Base-by-base conservation (phyloP, 208 protist genomes). In the Plasmodiophora brassicae region DNA sequence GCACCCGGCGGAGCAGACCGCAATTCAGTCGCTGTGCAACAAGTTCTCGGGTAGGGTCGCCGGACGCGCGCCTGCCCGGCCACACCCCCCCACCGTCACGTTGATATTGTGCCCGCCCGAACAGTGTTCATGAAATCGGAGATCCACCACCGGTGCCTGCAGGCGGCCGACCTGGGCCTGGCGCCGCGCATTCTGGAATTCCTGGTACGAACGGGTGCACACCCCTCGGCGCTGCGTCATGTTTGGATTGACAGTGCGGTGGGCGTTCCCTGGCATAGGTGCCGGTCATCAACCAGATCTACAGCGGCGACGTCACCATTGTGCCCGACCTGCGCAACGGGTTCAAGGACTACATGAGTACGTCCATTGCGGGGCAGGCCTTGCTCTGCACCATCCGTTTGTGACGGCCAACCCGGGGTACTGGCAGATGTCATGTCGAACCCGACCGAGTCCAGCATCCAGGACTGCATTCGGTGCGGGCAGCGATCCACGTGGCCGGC, bases 61-160 rank as follows among this genome's bases (percentile, higher is more conserved):
- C n/a, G n/a, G n/a, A n/a, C n/a, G n/a, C n/a, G n/a, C n/a, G n/a
- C n/a, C n/a, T n/a, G n/a, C n/a, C n/a, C n/a, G n/a, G n/a, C n/a
- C n/a, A n/a, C n/a, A n/a, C n/a, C n/a, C n/a, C n/a, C n/a, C n/a
- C n/a, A n/a, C n/a, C n/a, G n/a, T n/a, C n/a, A n/a, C n/a, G n/a
- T n/a, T n/a, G n/a, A n/a, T n/a, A n/a, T n/a, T n/a, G n/a, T n/a
- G n/a, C n/a, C n/a, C n/a, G n/a, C n/a, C n/a, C n/a, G n/a, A n/a
- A n/a, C n/a, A n/a, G n/a, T n/a, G n/a, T 78, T 78, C n/a, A 32
- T 78, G n/a, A 78, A 78, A 78, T 78, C 65, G 65, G 65, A 78
- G 41, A 32, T 78, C n/a, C 65, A 78, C 5, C 65, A 78, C 65
- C 65, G 65, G 32, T 78, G 65, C n/a, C 32, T 78, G 5, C 65